A percentile compares a stretch with the other conserved stretches of the same genome.
phyloP scores from a whole-genome alignment of 129 eudicot genomes.

The Centrapalus pauciflorus region DNA sequence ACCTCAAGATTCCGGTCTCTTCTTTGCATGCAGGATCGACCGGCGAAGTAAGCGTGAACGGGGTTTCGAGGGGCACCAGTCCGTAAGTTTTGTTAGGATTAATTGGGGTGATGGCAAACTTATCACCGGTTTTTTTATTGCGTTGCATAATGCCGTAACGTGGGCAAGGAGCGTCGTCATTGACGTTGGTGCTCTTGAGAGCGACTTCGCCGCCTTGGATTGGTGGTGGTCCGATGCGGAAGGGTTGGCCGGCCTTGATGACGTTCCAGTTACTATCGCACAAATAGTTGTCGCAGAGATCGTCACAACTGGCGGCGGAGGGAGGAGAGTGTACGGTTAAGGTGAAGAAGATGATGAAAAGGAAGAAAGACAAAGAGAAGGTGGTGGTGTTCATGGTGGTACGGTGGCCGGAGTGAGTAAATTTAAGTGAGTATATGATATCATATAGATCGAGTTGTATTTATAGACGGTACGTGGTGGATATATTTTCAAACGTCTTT shows the following conservation, averaged over 20 bases:
- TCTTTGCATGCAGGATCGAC: too few relatives aligned
- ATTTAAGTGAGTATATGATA: not conserved
- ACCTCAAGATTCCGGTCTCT: too few relatives aligned
- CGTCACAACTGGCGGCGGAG: too few relatives aligned
- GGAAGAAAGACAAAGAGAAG: not conserved
- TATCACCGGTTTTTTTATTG: not conserved
- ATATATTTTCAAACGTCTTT: too few relatives aligned
- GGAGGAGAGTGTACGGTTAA: not conserved
- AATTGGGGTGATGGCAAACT: not conserved
- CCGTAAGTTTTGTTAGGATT: not conserved
- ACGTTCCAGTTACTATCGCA: not conserved
- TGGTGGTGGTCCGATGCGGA: not conserved
- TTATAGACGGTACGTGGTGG: too few relatives aligned
- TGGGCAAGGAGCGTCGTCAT: not conserved
- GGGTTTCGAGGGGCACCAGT: not conserved
- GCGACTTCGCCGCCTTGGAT: not conserved
- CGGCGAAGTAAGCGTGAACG: not conserved
- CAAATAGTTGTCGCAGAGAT: not conserved
- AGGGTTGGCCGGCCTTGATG: not conserved
- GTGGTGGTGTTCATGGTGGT: not conserved
- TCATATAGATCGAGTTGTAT: not conserved
- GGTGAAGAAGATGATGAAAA: not conserved
- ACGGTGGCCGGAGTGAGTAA: not conserved
- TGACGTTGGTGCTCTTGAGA: not conserved
- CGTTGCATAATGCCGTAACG: not conserved